Percentiles rank a stretch among this genome's conserved stretches.
Evolutionary conservation across 331 rosid genomes (phyloP).

Genomic region (Quercus phellos): DNA sequence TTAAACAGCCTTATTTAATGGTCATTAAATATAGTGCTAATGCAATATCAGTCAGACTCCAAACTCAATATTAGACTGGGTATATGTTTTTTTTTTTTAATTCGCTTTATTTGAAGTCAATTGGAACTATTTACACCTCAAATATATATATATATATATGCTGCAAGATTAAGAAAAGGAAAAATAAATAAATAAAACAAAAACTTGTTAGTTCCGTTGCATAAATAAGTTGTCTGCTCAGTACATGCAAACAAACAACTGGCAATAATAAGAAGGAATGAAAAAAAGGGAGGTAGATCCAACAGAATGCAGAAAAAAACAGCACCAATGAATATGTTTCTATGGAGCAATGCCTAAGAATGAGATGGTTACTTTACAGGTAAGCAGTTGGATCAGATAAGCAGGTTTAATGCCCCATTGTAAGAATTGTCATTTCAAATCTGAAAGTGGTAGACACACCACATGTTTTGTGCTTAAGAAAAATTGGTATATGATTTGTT

Average conservation of each 20-base stretch:
- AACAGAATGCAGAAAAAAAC: conserved; percentile 18
- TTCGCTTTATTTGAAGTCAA: not conserved
- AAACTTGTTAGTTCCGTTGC: conserved; percentile 22
- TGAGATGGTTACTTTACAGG: conserved; percentile 2
- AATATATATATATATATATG: not conserved
- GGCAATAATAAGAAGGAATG: conserved; percentile 45
- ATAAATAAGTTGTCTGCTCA: conserved; percentile 15
- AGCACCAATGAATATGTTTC: conserved; percentile 16
- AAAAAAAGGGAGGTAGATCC: conserved; percentile 40
- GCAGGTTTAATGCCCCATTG: not conserved
- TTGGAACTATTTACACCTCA: not conserved
- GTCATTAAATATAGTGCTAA: too few relatives aligned
- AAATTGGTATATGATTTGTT: conserved; percentile 13
- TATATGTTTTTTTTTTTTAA: not conserved
- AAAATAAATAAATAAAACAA: not conserved
- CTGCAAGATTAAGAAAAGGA: not conserved
- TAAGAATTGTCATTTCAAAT: conserved; percentile 26
- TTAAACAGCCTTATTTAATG: too few relatives aligned
- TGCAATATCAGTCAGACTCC: too few relatives aligned
- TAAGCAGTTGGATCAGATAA: not conserved
- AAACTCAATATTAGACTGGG: conserved; percentile 1
- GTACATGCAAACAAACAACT: conserved; percentile 44
- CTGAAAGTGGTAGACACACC: conserved; percentile 21
- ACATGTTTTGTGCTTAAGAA: conserved; percentile 29
- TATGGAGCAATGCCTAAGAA: conserved; percentile 22